Conservation (phyloP, 352 stramenopile species). For the Phytophthora nicotianae region DNA sequence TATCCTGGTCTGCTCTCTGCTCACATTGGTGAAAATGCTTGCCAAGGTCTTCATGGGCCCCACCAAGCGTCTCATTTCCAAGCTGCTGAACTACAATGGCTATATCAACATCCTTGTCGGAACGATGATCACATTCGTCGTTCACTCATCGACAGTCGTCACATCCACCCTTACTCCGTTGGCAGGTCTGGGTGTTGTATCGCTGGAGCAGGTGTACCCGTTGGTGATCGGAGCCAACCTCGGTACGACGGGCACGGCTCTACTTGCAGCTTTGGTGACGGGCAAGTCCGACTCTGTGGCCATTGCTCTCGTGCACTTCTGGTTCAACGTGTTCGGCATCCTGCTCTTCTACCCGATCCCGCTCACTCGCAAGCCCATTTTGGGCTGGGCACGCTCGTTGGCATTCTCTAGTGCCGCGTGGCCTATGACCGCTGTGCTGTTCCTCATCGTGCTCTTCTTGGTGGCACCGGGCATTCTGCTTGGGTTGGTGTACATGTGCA, state of each 20-base stretch:
- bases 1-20: constrained; percentile 54
- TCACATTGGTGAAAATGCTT: constrained; percentile 58
- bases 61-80: constrained; percentile 86
- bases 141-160: constrained; percentile 92
- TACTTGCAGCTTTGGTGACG: constrained; percentile 88
- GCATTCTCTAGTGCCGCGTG: constrained; percentile 68
- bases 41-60: constrained; percentile 77
- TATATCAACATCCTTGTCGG: constrained; percentile 91
- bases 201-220: constrained; percentile 89
- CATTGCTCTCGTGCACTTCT: constrained; percentile 91
- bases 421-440: constrained; percentile 54
- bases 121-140: constrained; percentile 79
- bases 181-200: constrained; percentile 87
- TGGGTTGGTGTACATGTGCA: constrained; percentile 63
- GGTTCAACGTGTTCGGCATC: constrained; percentile 92
- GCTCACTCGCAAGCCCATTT: constrained; percentile 79
- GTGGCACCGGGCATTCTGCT: constrained; percentile 52
- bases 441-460: constrained; percentile 56
- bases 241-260: constrained; percentile 88
- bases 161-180: constrained; percentile 91
- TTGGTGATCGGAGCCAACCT: constrained; percentile 93
- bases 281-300: constrained; percentile 79
- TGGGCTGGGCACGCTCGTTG: constrained; percentile 71
- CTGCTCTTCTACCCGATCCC: constrained; percentile 93
- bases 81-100: constrained; percentile 89